These are phyloP conservation scores for Ganoderma leucocontextum DNA, from an alignment of 1,284 basidiomycete species.

Conservation along the genomic window DNA sequence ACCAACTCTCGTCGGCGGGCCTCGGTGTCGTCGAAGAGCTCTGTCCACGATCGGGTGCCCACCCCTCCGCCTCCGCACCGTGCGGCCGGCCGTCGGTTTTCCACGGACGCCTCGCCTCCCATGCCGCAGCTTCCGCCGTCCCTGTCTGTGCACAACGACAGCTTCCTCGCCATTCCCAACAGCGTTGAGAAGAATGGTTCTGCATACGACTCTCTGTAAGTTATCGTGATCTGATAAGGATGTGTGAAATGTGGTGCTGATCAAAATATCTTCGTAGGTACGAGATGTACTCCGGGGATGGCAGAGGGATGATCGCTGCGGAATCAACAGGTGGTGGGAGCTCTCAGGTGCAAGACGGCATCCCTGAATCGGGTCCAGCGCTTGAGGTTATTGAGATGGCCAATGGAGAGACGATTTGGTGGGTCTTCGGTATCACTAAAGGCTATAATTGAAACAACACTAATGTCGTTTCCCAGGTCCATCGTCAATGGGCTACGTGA, in stretches of 20 bases:
- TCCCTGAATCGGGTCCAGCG: constrained; percentile 63
- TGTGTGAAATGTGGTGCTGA: not conserved
- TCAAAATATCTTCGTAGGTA: constrained; percentile 55
- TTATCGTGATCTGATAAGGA: constrained; percentile 43
- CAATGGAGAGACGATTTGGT: constrained; percentile 87
- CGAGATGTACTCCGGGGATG: constrained; percentile 79
- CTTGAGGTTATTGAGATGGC: constrained; percentile 82
- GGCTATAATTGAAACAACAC: constrained; percentile 3
- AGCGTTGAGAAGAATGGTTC: constrained; percentile 69
- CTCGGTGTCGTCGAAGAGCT: constrained; percentile 63
- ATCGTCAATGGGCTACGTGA: constrained; percentile 85
- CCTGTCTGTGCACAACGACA: constrained; percentile 56
- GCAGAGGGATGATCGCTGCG: constrained; percentile 40
- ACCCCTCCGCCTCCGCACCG: constrained; percentile 75
- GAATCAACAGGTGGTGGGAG: constrained; percentile 34
- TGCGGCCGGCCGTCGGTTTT: constrained; percentile 65
- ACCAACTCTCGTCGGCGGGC: constrained; percentile 56
- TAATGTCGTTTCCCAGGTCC: constrained; percentile 58
- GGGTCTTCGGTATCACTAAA: constrained; percentile 33
- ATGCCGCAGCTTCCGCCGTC: constrained; percentile 70
- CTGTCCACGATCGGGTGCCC: constrained; percentile 81
- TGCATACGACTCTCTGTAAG: constrained; percentile 80
- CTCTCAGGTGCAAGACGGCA: constrained; percentile 37
- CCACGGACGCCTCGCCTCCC: constrained; percentile 69
- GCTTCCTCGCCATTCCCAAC: constrained; percentile 49